These are phyloP conservation scores for Globisporangium sylvaticum DNA, from an alignment of 352 stramenopile genomes.

Conservation along the genomic window DNA sequence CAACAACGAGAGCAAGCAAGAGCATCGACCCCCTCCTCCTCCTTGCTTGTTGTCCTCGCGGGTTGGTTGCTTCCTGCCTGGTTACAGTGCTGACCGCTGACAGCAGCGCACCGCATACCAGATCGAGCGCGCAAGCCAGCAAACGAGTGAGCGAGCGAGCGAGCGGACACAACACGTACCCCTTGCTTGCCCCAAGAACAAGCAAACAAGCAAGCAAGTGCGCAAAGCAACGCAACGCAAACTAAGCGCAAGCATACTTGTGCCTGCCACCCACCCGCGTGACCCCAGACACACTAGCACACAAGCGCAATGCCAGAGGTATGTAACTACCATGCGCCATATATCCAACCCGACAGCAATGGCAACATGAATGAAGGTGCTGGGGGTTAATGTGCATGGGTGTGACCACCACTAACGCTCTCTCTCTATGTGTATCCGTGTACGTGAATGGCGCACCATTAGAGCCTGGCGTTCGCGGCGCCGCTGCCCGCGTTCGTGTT, in stretches of 20 bases:
- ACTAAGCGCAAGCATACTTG: background rate
- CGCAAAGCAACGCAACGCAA: background rate
- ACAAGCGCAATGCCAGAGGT: conserved; percentile 34
- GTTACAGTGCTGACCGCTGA: conserved; percentile 5
- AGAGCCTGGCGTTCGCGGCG: conserved; percentile 59
- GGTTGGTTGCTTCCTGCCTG: background rate
- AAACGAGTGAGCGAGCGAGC: background rate
- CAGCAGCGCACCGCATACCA: background rate
- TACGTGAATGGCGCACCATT: too few species aligned
- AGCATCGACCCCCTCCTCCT: background rate
- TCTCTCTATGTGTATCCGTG: background rate
- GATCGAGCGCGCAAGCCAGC: background rate
- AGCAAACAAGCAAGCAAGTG: conserved; percentile 10
- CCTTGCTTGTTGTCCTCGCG: background rate
- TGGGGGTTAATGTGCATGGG: background rate
- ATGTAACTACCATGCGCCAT: conserved; percentile 3
- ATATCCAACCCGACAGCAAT: background rate
- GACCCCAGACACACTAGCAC: background rate
- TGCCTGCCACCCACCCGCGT: background rate
- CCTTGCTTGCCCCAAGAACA: conserved; percentile 1
- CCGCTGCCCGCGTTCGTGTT: conserved; percentile 61
- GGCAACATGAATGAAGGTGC: background rate
- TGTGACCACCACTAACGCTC: background rate
- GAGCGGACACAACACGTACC: background rate
- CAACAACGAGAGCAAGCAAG: conserved; percentile 7